Conservation (phyloP, 1,139 yeast genomes). For the Hyphopichia wangnamkhiaoensis region DNA sequence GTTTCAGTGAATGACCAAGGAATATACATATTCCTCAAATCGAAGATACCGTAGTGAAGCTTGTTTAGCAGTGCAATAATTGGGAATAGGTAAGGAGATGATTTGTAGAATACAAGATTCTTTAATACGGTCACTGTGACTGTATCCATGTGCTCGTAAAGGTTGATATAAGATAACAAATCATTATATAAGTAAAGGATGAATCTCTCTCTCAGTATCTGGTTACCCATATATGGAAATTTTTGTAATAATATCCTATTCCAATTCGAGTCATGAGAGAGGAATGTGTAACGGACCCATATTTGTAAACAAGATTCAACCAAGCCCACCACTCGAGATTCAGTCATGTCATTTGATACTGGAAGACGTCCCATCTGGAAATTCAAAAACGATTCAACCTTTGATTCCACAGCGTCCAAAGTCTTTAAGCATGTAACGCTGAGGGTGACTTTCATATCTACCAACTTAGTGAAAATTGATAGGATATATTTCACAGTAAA, state of each 20-base stretch:
- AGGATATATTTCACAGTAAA: background rate
- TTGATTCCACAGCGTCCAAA: constrained; percentile 7
- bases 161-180: constrained; percentile 23
- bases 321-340: constrained; percentile 19
- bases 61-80: constrained; percentile 23
- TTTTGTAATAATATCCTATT: constrained; percentile 38
- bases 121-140: constrained; percentile 23
- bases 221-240: constrained; percentile 43
- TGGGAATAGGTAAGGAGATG: constrained; percentile 26
- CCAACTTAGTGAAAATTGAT: background rate
- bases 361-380: constrained; percentile 42
- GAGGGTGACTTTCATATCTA: background rate
- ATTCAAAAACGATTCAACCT: constrained; percentile 16
- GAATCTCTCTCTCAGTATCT: constrained; percentile 38
- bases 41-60: constrained; percentile 18
- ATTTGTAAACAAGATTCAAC: constrained; percentile 29
- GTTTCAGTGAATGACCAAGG: constrained; percentile 20
- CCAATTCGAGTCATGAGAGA: constrained; percentile 32
- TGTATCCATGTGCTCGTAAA: constrained; percentile 24
- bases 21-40: constrained; percentile 16
- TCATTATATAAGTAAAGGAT: constrained; percentile 29
- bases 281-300: constrained; percentile 29
- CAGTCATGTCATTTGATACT: constrained; percentile 24
- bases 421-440: background rate
- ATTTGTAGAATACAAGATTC: constrained; percentile 25